Evolutionary conservation across 2,329 filamentous ascomycete species (phyloP), one percentile per base, ranked within the genome.

Genomic region (Hypoxylon sp.): DNA sequence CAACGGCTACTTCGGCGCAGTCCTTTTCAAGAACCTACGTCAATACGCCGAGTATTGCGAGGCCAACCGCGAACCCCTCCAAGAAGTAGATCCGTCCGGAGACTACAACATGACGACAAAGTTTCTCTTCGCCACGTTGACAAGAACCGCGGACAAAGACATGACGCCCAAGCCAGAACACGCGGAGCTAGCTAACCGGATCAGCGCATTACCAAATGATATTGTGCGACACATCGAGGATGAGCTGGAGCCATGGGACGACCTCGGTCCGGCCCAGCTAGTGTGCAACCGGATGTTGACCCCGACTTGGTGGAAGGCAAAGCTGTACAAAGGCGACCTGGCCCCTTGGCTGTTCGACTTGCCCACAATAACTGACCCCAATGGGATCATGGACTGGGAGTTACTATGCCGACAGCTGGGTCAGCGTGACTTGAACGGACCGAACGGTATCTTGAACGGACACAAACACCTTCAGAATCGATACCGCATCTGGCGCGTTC

Each of bases 281-380:
- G 2, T 3, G 4, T 69, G 68, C 47, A 72, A 69, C 1, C 73
- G 74, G 11, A n/a, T 70, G 37, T 11, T 13, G 70, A 1, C 62
- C 65, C 4, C 46, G 52, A 14, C 1, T 0, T 73, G 67, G 69
- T 76, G 74, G 74, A 71, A 54, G 26, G 6, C 46, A 0, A 52
- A 37, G 37, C 63, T 76, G 4, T 56, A 75, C 44, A 33, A 39
- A 1, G 70, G 70, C 5, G 4, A 48, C 0, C 48, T 74, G 6
- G 57, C 74, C 22, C 74, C 74, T 0, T 76, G 73, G 74, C 46
- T 76, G 1, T 72, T 57, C 61, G 74, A 74, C 37, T 47, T 74
- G 5, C 4, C 17, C n/a, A n/a, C 35, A 17, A 2, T 9, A 22
- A 6, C 17, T 6, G 29, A 31, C 29, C 4, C 22, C 5, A 14